Evolutionary conservation across 164 flowering plant genomes (phyloP), one percentile per base, ranked within the genome.

Genomic region (Vitis vinifera): DNA sequence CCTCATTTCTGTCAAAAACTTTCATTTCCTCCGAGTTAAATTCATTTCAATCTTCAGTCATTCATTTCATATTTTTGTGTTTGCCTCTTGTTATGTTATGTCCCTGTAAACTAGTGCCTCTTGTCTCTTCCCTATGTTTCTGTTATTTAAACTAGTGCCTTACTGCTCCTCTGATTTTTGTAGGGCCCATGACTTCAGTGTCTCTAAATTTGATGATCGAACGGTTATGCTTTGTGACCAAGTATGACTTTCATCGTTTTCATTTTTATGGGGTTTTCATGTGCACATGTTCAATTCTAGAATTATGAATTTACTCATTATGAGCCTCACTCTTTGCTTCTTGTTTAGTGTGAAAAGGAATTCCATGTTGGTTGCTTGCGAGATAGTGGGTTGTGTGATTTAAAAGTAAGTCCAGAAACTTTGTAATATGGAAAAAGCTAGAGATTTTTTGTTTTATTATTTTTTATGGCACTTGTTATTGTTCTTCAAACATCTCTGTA

Each of bases 201-300:
- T 72, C 51, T 81, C 69, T 8, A 82, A 66, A 12, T 94, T 91
- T 79, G 88, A 86, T 77, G 94, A 88, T 44, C 83, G 89, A 56
- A 94, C 97, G 8, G 95, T 94, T 65, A 79, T 94, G 70, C 76
- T 91, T 8, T 94, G 99, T 78, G 99, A 94, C 74, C 99, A 94
- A 78, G 97, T 94, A 89, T 64, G 81, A 55, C 12, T 67, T 68
- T 17, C 31, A 16, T 55, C 19, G 27, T 50, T n/a, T 67, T 17
- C 51, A 44, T 51, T 65, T 14, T 11, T 8, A 13, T 59, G 6
- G 44, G 44, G 4, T 37, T 37, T 37, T 37, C 12, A 12, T 73
- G 13, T 55, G 37, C 37, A 51, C 15, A 0, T 55, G 10, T 17
- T 1, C 55, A 52, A 49, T 19, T 30, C 50, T 52, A 3, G 12